Base-by-base conservation (phyloP, 2,329 filamentous ascomycete species). In the Lachnellula willkommii region DNA sequence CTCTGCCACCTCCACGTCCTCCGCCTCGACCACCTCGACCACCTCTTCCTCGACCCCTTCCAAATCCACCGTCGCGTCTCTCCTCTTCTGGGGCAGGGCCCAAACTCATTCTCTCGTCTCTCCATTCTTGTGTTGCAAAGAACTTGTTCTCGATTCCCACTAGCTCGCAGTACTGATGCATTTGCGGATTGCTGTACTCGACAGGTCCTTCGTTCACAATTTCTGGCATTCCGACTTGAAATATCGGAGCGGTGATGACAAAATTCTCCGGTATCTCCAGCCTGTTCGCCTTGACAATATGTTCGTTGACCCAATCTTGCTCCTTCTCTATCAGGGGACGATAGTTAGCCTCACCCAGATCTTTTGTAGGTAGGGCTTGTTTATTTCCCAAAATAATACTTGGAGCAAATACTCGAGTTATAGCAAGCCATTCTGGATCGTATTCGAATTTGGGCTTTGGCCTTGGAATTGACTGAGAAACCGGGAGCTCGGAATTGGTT, bases 351-450 rank as follows among this genome's bases (percentile, higher is more conserved):
- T 95, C 84, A 20, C 89, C 88, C 26, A 82, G 75, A 66, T 95
- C 79, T 1, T 74, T 70, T 0, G 87, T 78, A 0, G 80, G 72
- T 40, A 72, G 71, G 1, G 80, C 78, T 7, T 73, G 68, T 5
- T 76, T 77, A 60, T 87, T 77, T 56, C 89, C 88, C 39, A 93
- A 74, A 1, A 75, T 72, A 2, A 94, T 77, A 42, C 83, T 78
- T 3, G 76, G 65, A 42, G 88, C 83, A 67, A 97, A 95, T 7
- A 85, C 87, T 43, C 93, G 88, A 12, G 87, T 92, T 61, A 99
- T 96, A 43, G 94, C 88, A 7, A 99, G 84, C 93, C 93, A 99
- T 74, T 99, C 94, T 11, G 86, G 83, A 70, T 99, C 94, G 69
- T 99, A 97, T 50, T 69, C 63, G 43, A 69, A 68, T 48, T 61